Evolutionary conservation across 352 stramenopile genomes (phyloP).

Genomic region (Phytopythium aichiense): DNA sequence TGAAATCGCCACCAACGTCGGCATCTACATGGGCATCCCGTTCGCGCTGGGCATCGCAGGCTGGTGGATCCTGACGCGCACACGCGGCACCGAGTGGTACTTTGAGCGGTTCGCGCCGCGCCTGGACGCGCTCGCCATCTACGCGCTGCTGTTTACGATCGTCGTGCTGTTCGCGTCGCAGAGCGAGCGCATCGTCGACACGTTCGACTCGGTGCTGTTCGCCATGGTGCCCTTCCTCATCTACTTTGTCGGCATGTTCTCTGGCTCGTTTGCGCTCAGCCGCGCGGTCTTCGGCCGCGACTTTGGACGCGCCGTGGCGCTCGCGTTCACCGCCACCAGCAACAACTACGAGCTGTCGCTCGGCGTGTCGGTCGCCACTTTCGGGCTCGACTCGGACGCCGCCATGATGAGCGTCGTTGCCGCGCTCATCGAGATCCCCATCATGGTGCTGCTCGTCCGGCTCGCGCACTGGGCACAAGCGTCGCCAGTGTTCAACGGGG

Average conservation of each 20-base stretch:
- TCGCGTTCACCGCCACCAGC: constrained; percentile 78
- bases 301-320: constrained; percentile 40
- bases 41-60: constrained; percentile 38
- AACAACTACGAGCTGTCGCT: constrained; percentile 85
- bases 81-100: constrained; percentile 45
- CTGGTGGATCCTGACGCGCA: constrained; percentile 31
- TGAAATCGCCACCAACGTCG: constrained; percentile 50
- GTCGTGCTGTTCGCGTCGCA: constrained; percentile 73
- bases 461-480: constrained; percentile 21
- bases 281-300: constrained; percentile 21
- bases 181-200: constrained; percentile 51
- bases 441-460: constrained; percentile 31
- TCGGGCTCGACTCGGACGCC: constrained; percentile 63
- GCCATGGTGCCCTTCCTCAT: constrained; percentile 51
- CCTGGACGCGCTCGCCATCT: constrained; percentile 44
- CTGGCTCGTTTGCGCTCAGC: constrained; percentile 39
- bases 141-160: constrained; percentile 63
- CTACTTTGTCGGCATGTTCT: constrained; percentile 64
- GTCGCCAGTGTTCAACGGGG: not conserved
- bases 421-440: constrained; percentile 41
- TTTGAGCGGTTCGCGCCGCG: constrained; percentile 34
- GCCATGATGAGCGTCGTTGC: constrained; percentile 49
- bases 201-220: constrained; percentile 52
- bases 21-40: constrained; percentile 69
- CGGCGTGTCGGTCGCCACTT: constrained; percentile 60